These are phyloP conservation scores for Camellia sinensis DNA, from an alignment of 148 eudicot species.

Conservation along the genomic window DNA sequence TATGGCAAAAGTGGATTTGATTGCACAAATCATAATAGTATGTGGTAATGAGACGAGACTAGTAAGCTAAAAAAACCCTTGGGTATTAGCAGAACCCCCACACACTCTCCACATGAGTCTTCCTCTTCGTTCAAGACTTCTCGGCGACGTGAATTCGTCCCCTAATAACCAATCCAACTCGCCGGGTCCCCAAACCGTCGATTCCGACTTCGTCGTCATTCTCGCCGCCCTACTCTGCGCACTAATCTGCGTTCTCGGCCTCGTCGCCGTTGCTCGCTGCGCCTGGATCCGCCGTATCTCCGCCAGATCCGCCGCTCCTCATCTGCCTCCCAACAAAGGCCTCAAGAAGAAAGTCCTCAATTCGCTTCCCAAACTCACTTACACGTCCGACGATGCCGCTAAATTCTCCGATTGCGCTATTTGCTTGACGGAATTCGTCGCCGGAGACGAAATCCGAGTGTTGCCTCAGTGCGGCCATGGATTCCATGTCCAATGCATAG, in stretches of 20 bases:
- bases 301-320: conserved; percentile 2
- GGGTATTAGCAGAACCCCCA: no score
- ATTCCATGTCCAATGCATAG: conserved; percentile 62
- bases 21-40: no score
- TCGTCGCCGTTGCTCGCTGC: conserved; percentile 51
- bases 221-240: conserved; percentile 59
- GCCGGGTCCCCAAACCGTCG: conserved; percentile 14
- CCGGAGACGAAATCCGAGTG: conserved; percentile 53
- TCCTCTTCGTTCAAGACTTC: conserved; percentile 10
- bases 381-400: conserved; percentile 20
- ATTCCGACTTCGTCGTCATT: conserved; percentile 50
- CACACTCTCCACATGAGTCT: not conserved
- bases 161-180: not conserved
- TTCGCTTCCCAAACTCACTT: conserved; percentile 46
- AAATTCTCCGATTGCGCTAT: conserved; percentile 52
- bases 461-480: conserved; percentile 64
- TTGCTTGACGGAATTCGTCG: conserved; percentile 51
- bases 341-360: conserved; percentile 47
- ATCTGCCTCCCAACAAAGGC: conserved; percentile 47
- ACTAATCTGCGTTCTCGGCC: conserved; percentile 56
- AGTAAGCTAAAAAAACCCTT: no score
- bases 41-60: no score
- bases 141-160: conserved; percentile 12
- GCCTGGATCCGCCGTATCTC: conserved; percentile 40
- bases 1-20: no score